A percentile compares a stretch with the other conserved stretches of the same genome.
These are phyloP conservation scores for Chrysosporium queenslandicum DNA, from an alignment of 2,329 filamentous ascomycete genomes.

Conservation along the genomic window DNA sequence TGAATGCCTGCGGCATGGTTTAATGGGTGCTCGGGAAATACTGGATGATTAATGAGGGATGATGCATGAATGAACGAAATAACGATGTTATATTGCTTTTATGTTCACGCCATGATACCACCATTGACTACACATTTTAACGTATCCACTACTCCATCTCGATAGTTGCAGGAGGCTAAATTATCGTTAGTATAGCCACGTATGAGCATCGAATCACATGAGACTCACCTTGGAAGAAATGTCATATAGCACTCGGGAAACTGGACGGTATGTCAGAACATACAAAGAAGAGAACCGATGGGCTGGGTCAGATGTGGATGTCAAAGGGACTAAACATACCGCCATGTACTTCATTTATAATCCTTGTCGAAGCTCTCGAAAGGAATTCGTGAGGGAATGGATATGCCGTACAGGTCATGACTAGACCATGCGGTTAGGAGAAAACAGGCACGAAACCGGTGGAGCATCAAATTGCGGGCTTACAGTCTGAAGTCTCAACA, in stretches of 20 bases:
- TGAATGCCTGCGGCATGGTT: too few relatives aligned
- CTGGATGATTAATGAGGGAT: too few relatives aligned
- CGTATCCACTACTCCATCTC: constrained; percentile 62
- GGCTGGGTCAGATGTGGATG: too few relatives aligned
- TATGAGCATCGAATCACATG: not conserved
- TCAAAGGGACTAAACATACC: not conserved
- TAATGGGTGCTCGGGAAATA: too few relatives aligned
- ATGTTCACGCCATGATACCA: not conserved
- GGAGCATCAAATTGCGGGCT: constrained; percentile 53
- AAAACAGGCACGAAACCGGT: constrained; percentile 34
- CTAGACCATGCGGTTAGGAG: constrained; percentile 38
- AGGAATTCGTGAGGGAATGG: constrained; percentile 27
- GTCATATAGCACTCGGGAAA: constrained; percentile 52
- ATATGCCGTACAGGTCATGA: not conserved
- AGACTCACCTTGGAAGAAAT: constrained; percentile 22
- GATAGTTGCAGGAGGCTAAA: constrained; percentile 54
- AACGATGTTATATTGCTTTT: not conserved
- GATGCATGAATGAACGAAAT: not conserved
- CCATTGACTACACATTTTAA: too few relatives aligned
- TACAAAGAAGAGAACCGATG: not conserved
- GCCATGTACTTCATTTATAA: constrained; percentile 65
- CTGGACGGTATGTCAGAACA: constrained; percentile 19
- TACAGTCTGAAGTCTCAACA: constrained; percentile 58
- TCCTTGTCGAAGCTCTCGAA: constrained; percentile 56
- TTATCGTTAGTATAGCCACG: not conserved